Evolutionary conservation across 257 asterid species (phyloP).

Genomic region (Nicotiana paniculata): DNA sequence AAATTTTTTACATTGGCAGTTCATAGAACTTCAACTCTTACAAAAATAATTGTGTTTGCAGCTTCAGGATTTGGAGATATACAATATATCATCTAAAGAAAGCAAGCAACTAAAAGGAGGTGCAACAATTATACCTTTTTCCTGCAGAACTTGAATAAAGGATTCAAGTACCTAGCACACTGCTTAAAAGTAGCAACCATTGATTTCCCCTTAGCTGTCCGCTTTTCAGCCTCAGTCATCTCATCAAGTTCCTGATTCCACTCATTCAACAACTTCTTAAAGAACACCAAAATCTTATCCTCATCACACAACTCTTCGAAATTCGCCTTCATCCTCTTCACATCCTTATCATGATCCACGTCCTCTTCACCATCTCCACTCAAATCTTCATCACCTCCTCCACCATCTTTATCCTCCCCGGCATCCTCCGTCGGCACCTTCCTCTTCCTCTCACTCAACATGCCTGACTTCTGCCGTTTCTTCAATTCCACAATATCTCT

Average conservation of each 20-base stretch:
- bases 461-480: slow-evolving; percentile 86
- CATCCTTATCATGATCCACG: slow-evolving; percentile 72
- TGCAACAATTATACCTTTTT: slow-evolving; percentile 49
- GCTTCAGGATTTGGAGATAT: background rate
- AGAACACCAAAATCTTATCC: slow-evolving; percentile 92
- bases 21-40: no score
- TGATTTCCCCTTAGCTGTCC: slow-evolving; percentile 94
- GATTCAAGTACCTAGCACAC: slow-evolving; percentile 87
- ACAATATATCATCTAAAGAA: background rate
- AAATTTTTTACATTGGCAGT: no score
- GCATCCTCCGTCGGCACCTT: slow-evolving; percentile 48
- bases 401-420: slow-evolving; percentile 78
- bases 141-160: slow-evolving; percentile 91
- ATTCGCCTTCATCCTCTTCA: slow-evolving; percentile 72
- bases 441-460: slow-evolving; percentile 70
- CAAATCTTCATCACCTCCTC: slow-evolving; percentile 69
- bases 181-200: slow-evolving; percentile 94
- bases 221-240: slow-evolving; percentile 79
- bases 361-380: slow-evolving; percentile 72
- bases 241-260: slow-evolving; percentile 92
- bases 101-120: background rate
- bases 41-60: background rate
- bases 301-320: slow-evolving; percentile 79
- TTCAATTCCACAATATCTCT: slow-evolving; percentile 86
- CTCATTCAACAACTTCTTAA: slow-evolving; percentile 83